Base-by-base conservation (phyloP, 192 early-diverging fungal genomes). In the Coemansia sp. region DNA sequence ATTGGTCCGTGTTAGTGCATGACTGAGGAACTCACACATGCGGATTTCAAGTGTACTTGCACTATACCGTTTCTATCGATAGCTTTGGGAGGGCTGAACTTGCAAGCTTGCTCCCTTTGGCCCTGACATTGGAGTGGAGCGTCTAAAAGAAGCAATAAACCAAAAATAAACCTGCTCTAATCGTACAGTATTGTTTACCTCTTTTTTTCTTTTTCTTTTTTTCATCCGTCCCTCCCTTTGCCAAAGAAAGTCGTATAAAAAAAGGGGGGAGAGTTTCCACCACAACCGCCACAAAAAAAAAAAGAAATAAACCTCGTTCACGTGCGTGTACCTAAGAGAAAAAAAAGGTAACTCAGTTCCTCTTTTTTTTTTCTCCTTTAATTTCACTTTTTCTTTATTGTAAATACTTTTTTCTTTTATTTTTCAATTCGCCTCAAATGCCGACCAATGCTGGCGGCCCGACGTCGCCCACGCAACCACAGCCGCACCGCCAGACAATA, bases 401-500 rank as follows among this genome's bases (percentile, higher is more conserved):
- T 49, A 50, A 53, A 66, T 33, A 9, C 30, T 35, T 59, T 59
- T 59, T 59, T 59, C 19, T 19, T 21, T 40, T 61, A 10, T 39
- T 32, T 2, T 19, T 26, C 42, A 43, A 43, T 14, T 43, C 42
- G 1, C 42, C 42, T 16, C 42, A 61, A 39, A 39, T 61, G 38
- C 28, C 59, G 21, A 26, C 21, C 2, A 61, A 10, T 19, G 35
- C 35, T 59, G 33, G 33, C 6, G 59, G 37, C 37, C 37, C 47
- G 11, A 62, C 46, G 46, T 19, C 46, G 33, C 60, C 55, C n/a
- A 47, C 61, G n/a, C 57, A 47, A 42, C 64, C 30, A 44, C 66
- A 66, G 43, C 33, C 17, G 4, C 42, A 47, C 13, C 73, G 74
- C 17, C 61, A 74, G 21, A 81, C 78, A n/a, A 81, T 81, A 26